Base-by-base conservation (phyloP, 2,329 filamentous ascomycete species). In the Aureobasidium sp. region DNA sequence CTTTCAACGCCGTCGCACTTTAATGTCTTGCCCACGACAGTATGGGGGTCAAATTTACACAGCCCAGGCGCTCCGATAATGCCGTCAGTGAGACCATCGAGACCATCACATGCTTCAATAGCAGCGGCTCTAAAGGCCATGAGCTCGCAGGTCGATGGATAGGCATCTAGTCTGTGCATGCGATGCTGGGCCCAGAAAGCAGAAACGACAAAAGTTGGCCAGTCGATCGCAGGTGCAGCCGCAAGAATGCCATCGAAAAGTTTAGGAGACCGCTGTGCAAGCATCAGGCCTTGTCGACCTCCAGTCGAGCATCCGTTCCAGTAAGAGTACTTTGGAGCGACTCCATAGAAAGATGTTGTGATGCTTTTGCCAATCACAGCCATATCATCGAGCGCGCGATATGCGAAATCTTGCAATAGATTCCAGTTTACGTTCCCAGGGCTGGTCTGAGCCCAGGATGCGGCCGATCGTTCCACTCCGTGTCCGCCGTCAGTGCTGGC, bases 211-310 rank as follows among this genome's bases (percentile, higher is more conserved):
- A 73, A 71, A 0, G 64, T 69, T 5, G 65, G 64, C 72, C 71
- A 75, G 57, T 77, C 73, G 51, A 77, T 70, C 1, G 75, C 75
- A 14, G 77, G 76, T 1, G 75, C 71, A 5, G 64, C 63, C 5
- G 77, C 75, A 4, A 76, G 61, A 56, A 79, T 77, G 22, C 76
- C 75, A 63, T 79, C 71, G 61, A 73, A 78, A 3, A 69, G 66
- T 2, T 68, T 57, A 7, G 75, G 75, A 62, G 72, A 77, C 12
- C 70, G 63, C 60, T 78, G 75, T 7, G 74, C 74, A 11, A 70
- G 39, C 68, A 72, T 73, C 17, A 74, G 60, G 2, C 74, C 75
- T 61, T 76, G 74, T 17, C 75, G 62, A 8, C 75, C 75, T 41
- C 74, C 74, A 22, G 69, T 70, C 25, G 73, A 75, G 62, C 75